Evolutionary conservation across 2,329 filamentous ascomycete genomes (phyloP).

Genomic region (Diplodia seriata): DNA sequence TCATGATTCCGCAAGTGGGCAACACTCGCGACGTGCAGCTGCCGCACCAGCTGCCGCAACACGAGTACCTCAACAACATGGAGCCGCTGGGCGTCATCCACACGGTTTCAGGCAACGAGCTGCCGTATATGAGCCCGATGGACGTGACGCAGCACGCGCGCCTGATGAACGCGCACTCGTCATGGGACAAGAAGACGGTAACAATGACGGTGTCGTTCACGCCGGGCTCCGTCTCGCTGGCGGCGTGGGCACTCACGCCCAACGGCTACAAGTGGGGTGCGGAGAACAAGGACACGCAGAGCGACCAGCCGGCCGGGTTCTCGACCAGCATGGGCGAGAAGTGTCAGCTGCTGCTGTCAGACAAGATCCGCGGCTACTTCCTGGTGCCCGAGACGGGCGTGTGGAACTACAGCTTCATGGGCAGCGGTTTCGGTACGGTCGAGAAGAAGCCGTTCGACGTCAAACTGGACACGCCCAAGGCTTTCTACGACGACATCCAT

Average conservation of each 20-base stretch:
- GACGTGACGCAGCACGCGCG: conserved; percentile 95
- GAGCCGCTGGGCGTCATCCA: conserved; percentile 96
- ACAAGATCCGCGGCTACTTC: conserved; percentile 95
- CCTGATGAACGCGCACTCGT: conserved; percentile 80
- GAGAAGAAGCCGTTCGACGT: conserved; percentile 93
- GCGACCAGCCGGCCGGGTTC: conserved; percentile 94
- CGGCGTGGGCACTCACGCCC: conserved; percentile 91
- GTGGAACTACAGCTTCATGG: conserved; percentile 99
- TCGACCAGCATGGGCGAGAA: conserved; percentile 92
- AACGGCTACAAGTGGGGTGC: conserved; percentile 95
- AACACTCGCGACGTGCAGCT: conserved; percentile 91
- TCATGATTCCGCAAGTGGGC: conserved; percentile 96
- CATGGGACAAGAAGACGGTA: conserved; percentile 88
- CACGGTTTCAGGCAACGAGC: conserved; percentile 91
- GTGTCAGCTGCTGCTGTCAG: conserved; percentile 89
- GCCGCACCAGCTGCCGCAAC: conserved; percentile 86
- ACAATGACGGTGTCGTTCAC: conserved; percentile 97
- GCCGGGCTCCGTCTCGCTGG: conserved; percentile 91
- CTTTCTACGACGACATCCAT: conserved; percentile 93
- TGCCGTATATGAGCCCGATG: conserved; percentile 92
- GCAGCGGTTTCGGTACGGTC: conserved; percentile 81
- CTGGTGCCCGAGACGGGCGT: conserved; percentile 85
- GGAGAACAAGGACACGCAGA: conserved; percentile 91
- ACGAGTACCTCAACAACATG: conserved; percentile 84
- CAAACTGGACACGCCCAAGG: conserved; percentile 85